Evolutionary conservation across 768 basidiomycete species (phyloP), one percentile per base, ranked within the genome.

Genomic region (Suillus weaverae): DNA sequence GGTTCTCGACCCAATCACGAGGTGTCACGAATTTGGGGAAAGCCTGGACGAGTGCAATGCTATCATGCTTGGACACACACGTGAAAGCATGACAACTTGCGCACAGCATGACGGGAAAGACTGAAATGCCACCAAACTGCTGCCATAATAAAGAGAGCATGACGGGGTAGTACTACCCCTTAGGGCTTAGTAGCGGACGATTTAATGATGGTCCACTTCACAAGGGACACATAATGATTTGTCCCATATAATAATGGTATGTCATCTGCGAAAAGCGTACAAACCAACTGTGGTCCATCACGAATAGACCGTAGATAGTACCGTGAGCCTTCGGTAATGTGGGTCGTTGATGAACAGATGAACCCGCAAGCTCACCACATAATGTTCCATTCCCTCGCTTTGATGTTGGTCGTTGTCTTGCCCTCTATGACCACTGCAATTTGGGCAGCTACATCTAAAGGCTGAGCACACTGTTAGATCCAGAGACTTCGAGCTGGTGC

Each of bases 351-450:
- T 26, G 16, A 4, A 5, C 5, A 6, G 14, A 50, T 8, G 1
- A 50, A 7, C 22, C 13, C 6, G 5, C 22, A 50, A 50, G 26
- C 22, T 48, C 46, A 22, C 22, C 46, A 3, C 46, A 13, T 14
- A 48, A 26, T 48, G 22, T 16, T 7, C 48, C 14, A 13, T 48
- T 13, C 13, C 22, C 22, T 13, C 46, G 22, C 13, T 26, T 22
- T n/a, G 4, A 44, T n/a, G 20, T 44, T 1, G 41, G 26, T 26
- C 26, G 26, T 53, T 62, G 62, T 43, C 67, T 65, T 65, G 22
- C 56, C 38, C 61, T 72, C 68, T 18, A 36, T 4, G 60, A 71
- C 26, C 46, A 70, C 66, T 67, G 72, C 64, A 48, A 48, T 74
- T 70, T 53, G 66, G 18, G 67, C 70, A 10, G 74, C 48, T n/a